Base-by-base conservation (phyloP, 2,329 filamentous ascomycete species). In the Leptosphaerulina australis region DNA sequence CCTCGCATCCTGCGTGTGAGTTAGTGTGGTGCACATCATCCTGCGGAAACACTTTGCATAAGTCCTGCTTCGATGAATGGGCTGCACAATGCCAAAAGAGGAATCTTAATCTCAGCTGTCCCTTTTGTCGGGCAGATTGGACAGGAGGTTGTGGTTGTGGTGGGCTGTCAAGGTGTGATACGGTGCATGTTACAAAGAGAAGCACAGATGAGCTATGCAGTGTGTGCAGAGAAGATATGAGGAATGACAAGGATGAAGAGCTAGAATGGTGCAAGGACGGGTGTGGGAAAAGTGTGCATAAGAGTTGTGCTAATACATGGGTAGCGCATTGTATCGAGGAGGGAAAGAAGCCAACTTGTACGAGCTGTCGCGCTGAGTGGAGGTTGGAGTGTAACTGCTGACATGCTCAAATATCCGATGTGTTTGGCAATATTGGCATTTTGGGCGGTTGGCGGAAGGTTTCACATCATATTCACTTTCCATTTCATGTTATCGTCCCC, bases 241-340 rank as follows among this genome's bases (percentile, higher is more conserved):
- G 11, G 2, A 10, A 20, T 14, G 12, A 8, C n/a, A 12, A 7
- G 11, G 14, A 12, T 4, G 37, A 41, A 5, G 28, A 12, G 9
- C 14, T 59, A 1, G 33, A 30, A 5, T 62, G 59, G 61, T 63
- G 60, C 25, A 59, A 58, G 17, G 12, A 18, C 6, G 29, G 41
- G 0, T 64, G 62, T 18, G 62, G 62, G 5, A 29, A 48, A 11
- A 64, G 44, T 22, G 53, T 63, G 10, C 62, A 63, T 29, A 37
- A 3, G 0, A 21, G 44, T 2, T 64, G 62, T 20, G 54, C 56
- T 31, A 29, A 43, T 21, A n/a, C 18, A 7, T 63, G 61, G 61
- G n/a, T 15, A 2, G 26, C 15, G 17, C 25, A 39, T 8, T 47
- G 47, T 24, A 11, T 37, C 4, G 30, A 9, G 8, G 30, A 7